These are phyloP conservation scores for Ophiosphaerella herpotricha DNA, from an alignment of 2,329 filamentous ascomycete genomes.

Conservation along the genomic window DNA sequence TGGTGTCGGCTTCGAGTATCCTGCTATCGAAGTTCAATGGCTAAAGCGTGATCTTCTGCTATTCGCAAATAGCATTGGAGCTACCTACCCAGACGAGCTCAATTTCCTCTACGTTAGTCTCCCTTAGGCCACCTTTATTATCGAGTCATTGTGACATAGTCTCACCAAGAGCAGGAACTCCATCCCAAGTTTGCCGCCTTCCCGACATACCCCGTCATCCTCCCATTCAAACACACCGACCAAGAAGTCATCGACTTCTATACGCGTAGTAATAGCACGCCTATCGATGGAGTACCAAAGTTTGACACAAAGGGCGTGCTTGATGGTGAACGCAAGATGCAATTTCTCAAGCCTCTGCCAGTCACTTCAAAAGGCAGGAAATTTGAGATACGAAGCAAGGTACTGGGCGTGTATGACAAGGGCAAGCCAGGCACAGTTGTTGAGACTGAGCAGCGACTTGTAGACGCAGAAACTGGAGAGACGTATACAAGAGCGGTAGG, in stretches of 20 bases:
- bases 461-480: conserved; percentile 70
- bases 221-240: conserved; percentile 78
- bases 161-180: conserved; percentile 66
- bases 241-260: conserved; percentile 87
- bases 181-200: conserved; percentile 86
- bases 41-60: conserved; percentile 85
- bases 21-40: conserved; percentile 77
- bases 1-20: conserved; percentile 78
- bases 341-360: conserved; percentile 77
- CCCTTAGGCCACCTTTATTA: too few relatives aligned
- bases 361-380: conserved; percentile 69
- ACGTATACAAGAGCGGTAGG: conserved; percentile 72
- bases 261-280: conserved; percentile 65
- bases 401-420: conserved; percentile 88
- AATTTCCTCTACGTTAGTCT: conserved; percentile 83
- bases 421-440: conserved; percentile 81
- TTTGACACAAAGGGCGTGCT: conserved; percentile 76
- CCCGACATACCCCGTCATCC: conserved; percentile 83
- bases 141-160: too few relatives aligned
- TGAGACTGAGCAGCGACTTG: conserved; percentile 76
- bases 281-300: conserved; percentile 76
- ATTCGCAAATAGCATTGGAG: conserved; percentile 88
- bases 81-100: conserved; percentile 76
- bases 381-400: conserved; percentile 77
- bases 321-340: conserved; percentile 81